These are phyloP conservation scores for Xylaria sp. DNA, from an alignment of 2,329 filamentous ascomycete species.

Conservation along the genomic window DNA sequence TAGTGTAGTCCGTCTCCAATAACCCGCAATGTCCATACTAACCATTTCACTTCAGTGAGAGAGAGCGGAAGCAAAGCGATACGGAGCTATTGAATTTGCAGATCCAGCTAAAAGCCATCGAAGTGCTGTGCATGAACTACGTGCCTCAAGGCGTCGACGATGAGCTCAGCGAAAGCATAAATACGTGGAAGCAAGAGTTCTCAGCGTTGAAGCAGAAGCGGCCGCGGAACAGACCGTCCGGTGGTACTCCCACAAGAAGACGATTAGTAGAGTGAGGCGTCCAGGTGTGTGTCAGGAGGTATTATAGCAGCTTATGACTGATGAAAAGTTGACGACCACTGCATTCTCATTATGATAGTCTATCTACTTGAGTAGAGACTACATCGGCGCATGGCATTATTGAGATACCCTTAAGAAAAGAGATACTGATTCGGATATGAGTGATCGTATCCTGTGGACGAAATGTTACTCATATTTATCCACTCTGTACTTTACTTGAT, in stretches of 20 bases:
- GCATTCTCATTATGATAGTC: constrained; percentile 8
- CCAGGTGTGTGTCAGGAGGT: neutral
- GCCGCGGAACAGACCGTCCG: constrained; percentile 35
- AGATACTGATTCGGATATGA: neutral
- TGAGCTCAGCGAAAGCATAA: constrained; percentile 64
- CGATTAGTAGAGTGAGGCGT: neutral
- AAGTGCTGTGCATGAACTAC: constrained; percentile 59
- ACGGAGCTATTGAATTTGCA: constrained; percentile 66
- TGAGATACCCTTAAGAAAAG: constrained; percentile 23
- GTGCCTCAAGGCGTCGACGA: constrained; percentile 57
- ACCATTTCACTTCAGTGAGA: constrained; percentile 50
- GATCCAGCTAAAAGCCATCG: constrained; percentile 66
- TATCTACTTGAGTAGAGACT: neutral
- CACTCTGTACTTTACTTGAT: too few relatives aligned
- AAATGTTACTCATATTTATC: neutral
- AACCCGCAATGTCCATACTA: neutral
- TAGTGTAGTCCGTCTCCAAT: constrained; percentile 34
- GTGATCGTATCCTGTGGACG: neutral
- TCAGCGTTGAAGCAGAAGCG: constrained; percentile 55
- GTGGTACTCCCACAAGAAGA: constrained; percentile 26
- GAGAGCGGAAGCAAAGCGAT: constrained; percentile 61
- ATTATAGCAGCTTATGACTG: neutral
- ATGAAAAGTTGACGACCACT: constrained; percentile 7
- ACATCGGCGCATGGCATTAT: constrained; percentile 3
- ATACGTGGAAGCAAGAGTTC: constrained; percentile 68